Evolutionary conservation across 108 stramenopile species (phyloP).

Genomic region (Asterionellopsis glacialis): DNA sequence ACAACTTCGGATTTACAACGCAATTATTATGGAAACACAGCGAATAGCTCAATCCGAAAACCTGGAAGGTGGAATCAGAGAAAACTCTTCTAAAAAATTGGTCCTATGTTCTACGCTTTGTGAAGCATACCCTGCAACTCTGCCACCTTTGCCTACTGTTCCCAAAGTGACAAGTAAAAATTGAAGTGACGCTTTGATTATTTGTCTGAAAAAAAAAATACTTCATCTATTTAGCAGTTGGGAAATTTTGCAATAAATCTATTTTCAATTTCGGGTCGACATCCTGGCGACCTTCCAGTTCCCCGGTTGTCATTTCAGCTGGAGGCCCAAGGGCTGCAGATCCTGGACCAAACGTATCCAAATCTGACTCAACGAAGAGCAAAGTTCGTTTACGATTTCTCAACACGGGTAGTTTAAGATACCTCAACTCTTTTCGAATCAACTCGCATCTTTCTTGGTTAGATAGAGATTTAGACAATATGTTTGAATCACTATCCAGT

Average conservation of each 20-base stretch:
- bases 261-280: conserved; percentile 65
- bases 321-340: conserved; percentile 68
- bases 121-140: conserved; percentile 13
- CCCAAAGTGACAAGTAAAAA: background rate
- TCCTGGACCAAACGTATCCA: conserved; percentile 78
- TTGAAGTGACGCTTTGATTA: background rate
- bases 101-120: conserved; percentile 35
- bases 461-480: conserved; percentile 19
- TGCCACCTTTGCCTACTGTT: conserved; percentile 3
- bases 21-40: conserved; percentile 18
- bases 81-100: conserved; percentile 2
- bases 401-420: conserved; percentile 68
- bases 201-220: background rate
- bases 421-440: conserved; percentile 70
- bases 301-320: conserved; percentile 55
- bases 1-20: conserved; percentile 31
- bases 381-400: conserved; percentile 69
- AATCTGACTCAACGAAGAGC: conserved; percentile 73
- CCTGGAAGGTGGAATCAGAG: background rate
- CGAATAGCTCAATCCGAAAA: too few relatives aligned
- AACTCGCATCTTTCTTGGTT: conserved; percentile 70
- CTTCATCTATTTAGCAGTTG: conserved; percentile 3
- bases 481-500: background rate
- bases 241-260: conserved; percentile 56
- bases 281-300: conserved; percentile 43